Percentiles rank a stretch among this genome's conserved stretches.
phyloP scores from a whole-genome alignment of 1,284 basidiomycete genomes.

The Leccinum subrobustum region DNA sequence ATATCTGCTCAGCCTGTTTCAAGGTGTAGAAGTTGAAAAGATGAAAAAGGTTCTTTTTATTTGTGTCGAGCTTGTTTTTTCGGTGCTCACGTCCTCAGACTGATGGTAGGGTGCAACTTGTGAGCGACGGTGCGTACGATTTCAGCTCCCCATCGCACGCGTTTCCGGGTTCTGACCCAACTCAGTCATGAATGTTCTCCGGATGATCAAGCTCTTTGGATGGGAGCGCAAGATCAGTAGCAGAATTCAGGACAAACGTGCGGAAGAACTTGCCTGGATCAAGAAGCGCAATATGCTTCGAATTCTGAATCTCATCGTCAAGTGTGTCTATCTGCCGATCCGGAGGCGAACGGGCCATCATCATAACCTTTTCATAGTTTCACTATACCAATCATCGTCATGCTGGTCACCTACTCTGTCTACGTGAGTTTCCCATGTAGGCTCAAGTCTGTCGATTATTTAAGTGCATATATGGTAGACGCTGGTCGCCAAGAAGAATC shows the following conservation, averaged over 20 bases:
- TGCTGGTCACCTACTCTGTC: conserved; percentile 27
- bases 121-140: conserved; percentile 19
- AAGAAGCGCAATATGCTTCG: conserved; percentile 16
- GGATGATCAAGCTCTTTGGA: conserved; percentile 71
- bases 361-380: conserved; percentile 22
- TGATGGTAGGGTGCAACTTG: conserved; percentile 22
- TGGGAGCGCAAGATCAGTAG: conserved; percentile 59
- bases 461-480: conserved; percentile 8
- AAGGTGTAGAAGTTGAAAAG: conserved; percentile 16
- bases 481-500: conserved; percentile 16
- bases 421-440: conserved; percentile 13
- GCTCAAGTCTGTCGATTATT: background rate
- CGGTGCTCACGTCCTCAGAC: conserved; percentile 10
- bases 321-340: background rate
- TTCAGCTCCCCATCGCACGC: background rate
- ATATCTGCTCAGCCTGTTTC: conserved; percentile 12
- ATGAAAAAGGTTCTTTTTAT: conserved; percentile 15
- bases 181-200: conserved; percentile 40
- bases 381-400: conserved; percentile 34
- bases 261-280: conserved; percentile 17
- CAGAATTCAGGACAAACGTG: conserved; percentile 41
- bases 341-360: background rate
- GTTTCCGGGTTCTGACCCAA: conserved; percentile 19
- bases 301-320: conserved; percentile 10
- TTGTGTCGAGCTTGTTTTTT: background rate